Evolutionary conservation across 2,329 filamentous ascomycete species (phyloP).

Genomic region (Beauveria sp.): DNA sequence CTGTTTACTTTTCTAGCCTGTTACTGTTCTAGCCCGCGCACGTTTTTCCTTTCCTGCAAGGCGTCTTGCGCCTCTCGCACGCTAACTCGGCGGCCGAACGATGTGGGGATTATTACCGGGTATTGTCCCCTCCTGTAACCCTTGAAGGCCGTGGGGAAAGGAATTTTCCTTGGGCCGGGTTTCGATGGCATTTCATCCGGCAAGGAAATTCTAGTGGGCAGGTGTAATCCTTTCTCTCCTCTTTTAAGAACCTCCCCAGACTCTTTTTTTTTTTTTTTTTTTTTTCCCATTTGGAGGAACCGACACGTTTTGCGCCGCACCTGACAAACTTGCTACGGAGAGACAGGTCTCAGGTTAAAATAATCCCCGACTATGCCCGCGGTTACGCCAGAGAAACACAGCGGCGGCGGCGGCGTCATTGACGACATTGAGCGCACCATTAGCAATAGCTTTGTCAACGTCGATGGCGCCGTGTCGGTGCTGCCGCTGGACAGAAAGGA

Average conservation of each 20-base stretch:
- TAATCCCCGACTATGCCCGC: not conserved
- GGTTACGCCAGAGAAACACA: not conserved
- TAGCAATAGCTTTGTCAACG: conserved; percentile 3
- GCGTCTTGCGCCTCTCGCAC: not conserved
- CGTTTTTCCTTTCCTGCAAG: not conserved
- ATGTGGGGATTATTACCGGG: not conserved
- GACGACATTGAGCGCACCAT: not conserved
- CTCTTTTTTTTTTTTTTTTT: not conserved
- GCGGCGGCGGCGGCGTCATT: not conserved
- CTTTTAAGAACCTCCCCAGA: not conserved
- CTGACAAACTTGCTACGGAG: not conserved
- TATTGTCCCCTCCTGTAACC: not conserved
- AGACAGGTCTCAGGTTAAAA: not conserved
- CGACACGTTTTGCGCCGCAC: not conserved
- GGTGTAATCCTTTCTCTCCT: not conserved
- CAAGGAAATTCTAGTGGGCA: not conserved
- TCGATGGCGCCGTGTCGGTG: conserved; percentile 7
- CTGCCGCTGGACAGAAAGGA: not conserved
- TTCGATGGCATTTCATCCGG: not conserved
- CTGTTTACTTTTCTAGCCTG: too few species aligned
- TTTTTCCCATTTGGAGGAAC: too few species aligned
- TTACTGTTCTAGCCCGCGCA: not conserved
- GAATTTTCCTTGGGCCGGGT: not conserved
- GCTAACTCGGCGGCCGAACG: not conserved
- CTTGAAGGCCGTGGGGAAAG: not conserved